Evolutionary conservation across 495 filamentous ascomycete genomes (phyloP).

Genomic region (Penicillium antarcticum): DNA sequence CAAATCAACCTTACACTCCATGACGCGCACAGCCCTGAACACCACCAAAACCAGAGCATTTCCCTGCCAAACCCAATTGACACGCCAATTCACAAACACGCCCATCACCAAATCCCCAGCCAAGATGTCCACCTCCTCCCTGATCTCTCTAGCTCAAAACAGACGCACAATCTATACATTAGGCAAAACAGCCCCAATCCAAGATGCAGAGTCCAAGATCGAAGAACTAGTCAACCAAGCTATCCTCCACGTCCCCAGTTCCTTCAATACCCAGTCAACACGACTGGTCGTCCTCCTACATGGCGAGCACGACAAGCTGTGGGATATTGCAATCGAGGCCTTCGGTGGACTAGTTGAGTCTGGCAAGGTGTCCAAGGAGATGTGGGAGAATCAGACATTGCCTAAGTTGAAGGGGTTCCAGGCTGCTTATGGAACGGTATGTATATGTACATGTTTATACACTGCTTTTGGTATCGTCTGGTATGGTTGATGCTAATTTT

Average conservation of each 20-base stretch:
- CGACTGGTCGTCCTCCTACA: constrained; percentile 46
- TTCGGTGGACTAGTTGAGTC: constrained; percentile 35
- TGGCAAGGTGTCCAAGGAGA: constrained; percentile 34
- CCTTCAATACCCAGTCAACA: constrained; percentile 56
- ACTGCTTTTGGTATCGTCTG: not conserved
- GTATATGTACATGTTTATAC: constrained; percentile 3
- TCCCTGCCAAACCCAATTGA: constrained; percentile 35
- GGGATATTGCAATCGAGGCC: constrained; percentile 43
- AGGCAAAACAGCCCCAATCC: constrained; percentile 39
- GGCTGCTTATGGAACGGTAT: constrained; percentile 48
- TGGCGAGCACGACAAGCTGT: constrained; percentile 48
- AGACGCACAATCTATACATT: constrained; percentile 51
- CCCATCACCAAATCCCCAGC: constrained; percentile 5
- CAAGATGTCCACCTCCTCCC: constrained; percentile 28
- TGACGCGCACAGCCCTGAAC: too few relatives aligned
- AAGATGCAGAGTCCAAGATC: constrained; percentile 40
- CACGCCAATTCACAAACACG: not conserved
- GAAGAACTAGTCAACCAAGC: constrained; percentile 47
- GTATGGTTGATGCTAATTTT: constrained; percentile 3
- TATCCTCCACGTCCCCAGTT: constrained; percentile 45
- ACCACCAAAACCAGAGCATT: constrained; percentile 22
- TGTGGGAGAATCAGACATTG: constrained; percentile 44
- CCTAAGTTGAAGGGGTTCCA: constrained; percentile 42
- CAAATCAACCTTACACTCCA: too few relatives aligned
- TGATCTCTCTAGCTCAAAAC: constrained; percentile 37